These are phyloP conservation scores for Lichtheimia ornata DNA, from an alignment of 371 early-diverging fungal genomes.

Conservation along the genomic window DNA sequence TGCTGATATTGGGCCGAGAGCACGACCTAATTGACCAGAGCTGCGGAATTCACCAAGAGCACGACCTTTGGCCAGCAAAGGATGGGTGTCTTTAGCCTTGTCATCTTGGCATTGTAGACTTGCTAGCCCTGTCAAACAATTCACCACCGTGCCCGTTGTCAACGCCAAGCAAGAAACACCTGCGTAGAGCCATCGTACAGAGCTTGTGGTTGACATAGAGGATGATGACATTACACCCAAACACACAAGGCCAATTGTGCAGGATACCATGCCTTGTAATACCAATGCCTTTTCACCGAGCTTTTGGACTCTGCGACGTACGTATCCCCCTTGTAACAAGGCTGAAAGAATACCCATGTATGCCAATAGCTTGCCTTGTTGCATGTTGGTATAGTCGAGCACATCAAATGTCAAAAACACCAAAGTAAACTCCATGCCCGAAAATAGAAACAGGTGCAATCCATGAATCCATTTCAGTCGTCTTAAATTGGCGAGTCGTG, in stretches of 20 bases:
- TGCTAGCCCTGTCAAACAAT: conserved; percentile 82
- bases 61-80: conserved; percentile 61
- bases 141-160: conserved; percentile 94
- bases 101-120: conserved; percentile 56
- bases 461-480: conserved; percentile 78
- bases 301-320: conserved; percentile 73
- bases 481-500: conserved; percentile 42
- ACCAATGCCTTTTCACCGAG: conserved; percentile 74
- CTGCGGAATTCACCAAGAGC: conserved; percentile 87
- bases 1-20: conserved; percentile 86
- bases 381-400: conserved; percentile 81
- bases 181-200: conserved; percentile 24
- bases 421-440: conserved; percentile 97
- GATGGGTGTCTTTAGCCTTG: conserved; percentile 15
- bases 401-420: conserved; percentile 94
- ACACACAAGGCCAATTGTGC: conserved; percentile 68
- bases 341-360: conserved; percentile 89
- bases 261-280: conserved; percentile 76
- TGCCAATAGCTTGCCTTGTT: conserved; percentile 89
- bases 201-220: conserved; percentile 1
- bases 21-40: conserved; percentile 91
- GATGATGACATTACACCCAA: conserved; percentile 45
- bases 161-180: conserved; percentile 84
- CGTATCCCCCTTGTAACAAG: conserved; percentile 91
- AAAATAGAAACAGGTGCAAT: conserved; percentile 87